Evolutionary conservation across 1,284 basidiomycete species (phyloP).

Genomic region (Heterobasidion irregulare): DNA sequence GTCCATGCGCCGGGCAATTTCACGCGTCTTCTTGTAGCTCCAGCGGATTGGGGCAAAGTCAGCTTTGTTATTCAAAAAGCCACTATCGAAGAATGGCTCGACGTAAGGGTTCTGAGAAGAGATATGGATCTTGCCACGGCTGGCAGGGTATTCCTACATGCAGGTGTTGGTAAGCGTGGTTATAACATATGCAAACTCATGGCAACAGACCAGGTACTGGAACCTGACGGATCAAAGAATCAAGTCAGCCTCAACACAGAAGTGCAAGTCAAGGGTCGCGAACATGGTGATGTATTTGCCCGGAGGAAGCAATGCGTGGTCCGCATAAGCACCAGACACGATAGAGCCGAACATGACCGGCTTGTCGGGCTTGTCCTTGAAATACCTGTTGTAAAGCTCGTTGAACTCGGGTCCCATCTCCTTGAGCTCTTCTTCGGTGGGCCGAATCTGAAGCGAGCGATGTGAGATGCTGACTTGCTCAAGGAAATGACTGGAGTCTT

Average conservation of each 20-base stretch:
- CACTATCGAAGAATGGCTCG: constrained; percentile 59
- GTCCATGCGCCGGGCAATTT: constrained; percentile 66
- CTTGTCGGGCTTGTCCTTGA: constrained; percentile 73
- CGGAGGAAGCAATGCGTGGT: constrained; percentile 59
- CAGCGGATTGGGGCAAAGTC: constrained; percentile 71
- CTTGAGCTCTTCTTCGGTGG: constrained; percentile 57
- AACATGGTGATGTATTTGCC: constrained; percentile 67
- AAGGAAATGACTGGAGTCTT: not conserved
- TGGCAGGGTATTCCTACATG: constrained; percentile 14
- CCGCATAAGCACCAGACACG: constrained; percentile 61
- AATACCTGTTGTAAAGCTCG: constrained; percentile 56
- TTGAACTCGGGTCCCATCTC: constrained; percentile 75
- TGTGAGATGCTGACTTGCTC: not conserved
- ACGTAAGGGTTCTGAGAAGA: constrained; percentile 50
- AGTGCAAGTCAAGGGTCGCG: not conserved
- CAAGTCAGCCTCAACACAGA: not conserved
- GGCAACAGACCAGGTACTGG: constrained; percentile 41
- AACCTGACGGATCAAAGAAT: constrained; percentile 28
- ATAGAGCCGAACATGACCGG: constrained; percentile 68
- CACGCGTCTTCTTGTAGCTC: constrained; percentile 70
- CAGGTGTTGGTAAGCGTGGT: not conserved
- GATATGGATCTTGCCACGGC: constrained; percentile 47
- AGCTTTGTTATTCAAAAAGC: constrained; percentile 71
- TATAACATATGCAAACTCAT: not conserved
- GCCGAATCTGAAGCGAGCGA: constrained; percentile 42